Percentiles rank a stretch among this genome's conserved stretches.
Conservation (phyloP, 2,329 filamentous ascomycete genomes). For the Trichoderma atrobrunneum region DNA sequence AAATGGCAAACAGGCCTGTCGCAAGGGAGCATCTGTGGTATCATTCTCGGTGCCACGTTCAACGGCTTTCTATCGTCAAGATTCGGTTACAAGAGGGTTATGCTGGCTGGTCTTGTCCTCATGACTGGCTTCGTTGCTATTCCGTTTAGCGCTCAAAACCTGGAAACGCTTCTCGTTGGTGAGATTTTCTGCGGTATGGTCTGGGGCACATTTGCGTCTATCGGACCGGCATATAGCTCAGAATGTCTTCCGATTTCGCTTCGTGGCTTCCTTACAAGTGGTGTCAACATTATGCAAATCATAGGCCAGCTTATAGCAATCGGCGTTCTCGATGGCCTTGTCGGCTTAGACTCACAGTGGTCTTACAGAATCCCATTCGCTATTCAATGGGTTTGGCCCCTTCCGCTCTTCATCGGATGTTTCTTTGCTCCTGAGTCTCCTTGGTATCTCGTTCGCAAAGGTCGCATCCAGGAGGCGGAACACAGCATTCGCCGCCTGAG, state of each 20-base stretch:
- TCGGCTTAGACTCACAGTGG: conserved; percentile 38
- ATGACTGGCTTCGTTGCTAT: conserved; percentile 45
- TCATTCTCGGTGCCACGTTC: conserved; percentile 22
- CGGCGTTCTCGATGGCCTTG: conserved; percentile 28
- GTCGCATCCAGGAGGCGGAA: neutral
- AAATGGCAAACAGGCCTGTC: conserved; percentile 50
- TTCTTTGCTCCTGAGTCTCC: conserved; percentile 42
- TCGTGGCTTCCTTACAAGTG: conserved; percentile 43
- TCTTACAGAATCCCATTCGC: conserved; percentile 48
- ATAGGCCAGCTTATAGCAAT: conserved; percentile 46
- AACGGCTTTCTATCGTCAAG: conserved; percentile 32
- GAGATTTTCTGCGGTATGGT: conserved; percentile 47
- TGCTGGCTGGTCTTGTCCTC: conserved; percentile 32
- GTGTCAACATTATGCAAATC: conserved; percentile 47
- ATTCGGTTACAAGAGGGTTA: conserved; percentile 42
- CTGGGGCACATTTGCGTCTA: conserved; percentile 45
- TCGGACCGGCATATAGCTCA: conserved; percentile 46
- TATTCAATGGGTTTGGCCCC: conserved; percentile 49
- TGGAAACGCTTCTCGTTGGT: conserved; percentile 39
- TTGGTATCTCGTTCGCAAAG: conserved; percentile 14
- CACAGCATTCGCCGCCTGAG: conserved; percentile 4
- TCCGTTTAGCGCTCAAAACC: conserved; percentile 43
- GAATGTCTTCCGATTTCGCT: conserved; percentile 40
- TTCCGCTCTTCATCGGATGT: conserved; percentile 39
- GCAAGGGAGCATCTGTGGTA: conserved; percentile 47